phyloP scores from a whole-genome alignment of 306 rosid species.

The Cicer chorassanicum region DNA sequence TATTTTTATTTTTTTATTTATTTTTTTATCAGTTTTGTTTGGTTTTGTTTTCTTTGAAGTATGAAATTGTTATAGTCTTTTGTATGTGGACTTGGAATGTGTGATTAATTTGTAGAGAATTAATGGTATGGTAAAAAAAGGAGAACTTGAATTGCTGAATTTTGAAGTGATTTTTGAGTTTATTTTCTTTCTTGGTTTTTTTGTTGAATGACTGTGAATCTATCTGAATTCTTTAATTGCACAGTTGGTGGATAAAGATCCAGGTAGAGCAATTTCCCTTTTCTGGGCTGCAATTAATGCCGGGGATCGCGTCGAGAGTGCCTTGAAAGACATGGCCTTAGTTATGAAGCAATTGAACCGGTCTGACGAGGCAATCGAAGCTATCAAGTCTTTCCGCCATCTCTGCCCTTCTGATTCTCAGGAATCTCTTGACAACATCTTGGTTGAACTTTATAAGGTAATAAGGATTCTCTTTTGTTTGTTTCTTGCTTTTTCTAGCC shows the following conservation, averaged over 20 bases:
- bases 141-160: conserved; percentile 17
- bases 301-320: conserved; percentile 93
- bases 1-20: no score
- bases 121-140: background rate
- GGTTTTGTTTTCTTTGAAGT: no score
- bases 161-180: background rate
- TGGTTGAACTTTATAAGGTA: conserved; percentile 90
- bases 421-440: conserved; percentile 87
- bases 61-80: no score
- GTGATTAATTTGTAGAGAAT: conserved; percentile 16
- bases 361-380: conserved; percentile 90
- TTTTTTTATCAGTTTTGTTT: no score
- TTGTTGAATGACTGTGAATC: conserved; percentile 30
- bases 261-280: conserved; percentile 71
- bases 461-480: conserved; percentile 10
- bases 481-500: background rate
- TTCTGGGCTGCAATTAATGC: conserved; percentile 95
- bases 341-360: conserved; percentile 91
- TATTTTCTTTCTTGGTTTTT: conserved; percentile 3
- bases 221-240: conserved; percentile 27
- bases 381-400: conserved; percentile 89
- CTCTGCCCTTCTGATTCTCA: conserved; percentile 81
- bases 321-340: conserved; percentile 93
- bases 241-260: conserved; percentile 94
- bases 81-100: background rate